phyloP scores from a whole-genome alignment of 2,329 filamentous ascomycete genomes.

The Fonsecaea erecta region DNA sequence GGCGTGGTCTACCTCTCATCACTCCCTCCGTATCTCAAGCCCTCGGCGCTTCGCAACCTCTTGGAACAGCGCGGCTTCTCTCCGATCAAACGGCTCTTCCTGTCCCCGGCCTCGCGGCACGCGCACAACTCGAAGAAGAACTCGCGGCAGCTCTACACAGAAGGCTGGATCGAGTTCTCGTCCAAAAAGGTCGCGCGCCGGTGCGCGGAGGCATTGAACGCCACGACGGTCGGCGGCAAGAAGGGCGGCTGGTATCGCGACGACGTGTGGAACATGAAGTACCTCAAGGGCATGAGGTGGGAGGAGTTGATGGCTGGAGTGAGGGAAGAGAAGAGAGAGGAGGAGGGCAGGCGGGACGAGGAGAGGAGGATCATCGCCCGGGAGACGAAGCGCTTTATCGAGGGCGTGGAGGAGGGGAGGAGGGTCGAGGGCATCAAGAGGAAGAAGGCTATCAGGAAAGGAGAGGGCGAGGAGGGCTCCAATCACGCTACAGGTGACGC shows the following conservation, averaged over 20 bases:
- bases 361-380: slow-evolving; percentile 50
- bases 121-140: slow-evolving; percentile 37
- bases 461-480: slow-evolving; percentile 31
- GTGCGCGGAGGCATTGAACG: slow-evolving; percentile 53
- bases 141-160: slow-evolving; percentile 49
- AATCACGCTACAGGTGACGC: slow-evolving; percentile 22
- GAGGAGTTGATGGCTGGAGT: slow-evolving; percentile 52
- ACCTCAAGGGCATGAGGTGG: slow-evolving; percentile 51
- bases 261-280: slow-evolving; percentile 55
- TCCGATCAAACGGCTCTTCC: slow-evolving; percentile 51
- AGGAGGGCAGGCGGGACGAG: slow-evolving; percentile 48
- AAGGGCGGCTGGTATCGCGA: slow-evolving; percentile 54
- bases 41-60: slow-evolving; percentile 51
- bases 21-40: slow-evolving; percentile 54
- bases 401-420: slow-evolving; percentile 45
- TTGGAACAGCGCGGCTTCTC: slow-evolving; percentile 48
- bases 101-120: slow-evolving; percentile 45
- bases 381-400: slow-evolving; percentile 51
- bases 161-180: slow-evolving; percentile 55
- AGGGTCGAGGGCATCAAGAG: slow-evolving; percentile 49
- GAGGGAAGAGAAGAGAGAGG: slow-evolving; percentile 48
- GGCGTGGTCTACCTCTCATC: slow-evolving; percentile 54
- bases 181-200: slow-evolving; percentile 52
- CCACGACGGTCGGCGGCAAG: slow-evolving; percentile 48
- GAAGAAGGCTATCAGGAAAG: slow-evolving; percentile 49